These are phyloP conservation scores for Intubia oerlemansii DNA, from an alignment of 2,329 filamentous ascomycete genomes.

Conservation along the genomic window DNA sequence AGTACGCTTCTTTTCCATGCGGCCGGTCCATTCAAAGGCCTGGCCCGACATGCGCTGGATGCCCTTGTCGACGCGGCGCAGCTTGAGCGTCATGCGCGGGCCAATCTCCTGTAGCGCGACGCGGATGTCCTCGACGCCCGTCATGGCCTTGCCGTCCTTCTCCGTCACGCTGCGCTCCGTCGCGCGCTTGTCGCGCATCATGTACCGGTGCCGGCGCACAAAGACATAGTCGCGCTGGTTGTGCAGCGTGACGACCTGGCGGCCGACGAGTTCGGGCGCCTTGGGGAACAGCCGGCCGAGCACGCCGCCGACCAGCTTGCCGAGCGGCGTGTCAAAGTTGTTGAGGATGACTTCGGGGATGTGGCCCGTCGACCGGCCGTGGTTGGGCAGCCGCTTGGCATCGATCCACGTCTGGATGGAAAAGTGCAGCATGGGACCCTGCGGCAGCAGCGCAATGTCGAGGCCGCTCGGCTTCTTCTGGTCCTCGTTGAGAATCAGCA, in stretches of 20 bases:
- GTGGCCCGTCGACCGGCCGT: constrained; percentile 74
- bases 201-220: constrained; percentile 70
- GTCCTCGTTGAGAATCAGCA: constrained; percentile 77
- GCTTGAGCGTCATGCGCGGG: constrained; percentile 52
- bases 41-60: constrained; percentile 44
- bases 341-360: constrained; percentile 78
- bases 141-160: constrained; percentile 61
- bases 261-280: constrained; percentile 48
- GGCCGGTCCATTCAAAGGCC: constrained; percentile 86
- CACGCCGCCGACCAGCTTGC: constrained; percentile 66
- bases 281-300: constrained; percentile 66
- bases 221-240: constrained; percentile 97
- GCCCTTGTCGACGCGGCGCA: constrained; percentile 78
- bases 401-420: constrained; percentile 78
- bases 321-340: constrained; percentile 87
- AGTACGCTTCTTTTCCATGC: constrained; percentile 85
- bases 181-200: constrained; percentile 72
- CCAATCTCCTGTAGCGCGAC: constrained; percentile 83
- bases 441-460: constrained; percentile 64
- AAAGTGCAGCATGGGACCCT: constrained; percentile 85
- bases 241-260: constrained; percentile 81
- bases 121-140: constrained; percentile 67
- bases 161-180: constrained; percentile 75
- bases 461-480: constrained; percentile 65
- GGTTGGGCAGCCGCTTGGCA: constrained; percentile 68